These are phyloP conservation scores for Sphaerulina musiva DNA, from an alignment of 2,329 filamentous ascomycete species.

Conservation along the genomic window DNA sequence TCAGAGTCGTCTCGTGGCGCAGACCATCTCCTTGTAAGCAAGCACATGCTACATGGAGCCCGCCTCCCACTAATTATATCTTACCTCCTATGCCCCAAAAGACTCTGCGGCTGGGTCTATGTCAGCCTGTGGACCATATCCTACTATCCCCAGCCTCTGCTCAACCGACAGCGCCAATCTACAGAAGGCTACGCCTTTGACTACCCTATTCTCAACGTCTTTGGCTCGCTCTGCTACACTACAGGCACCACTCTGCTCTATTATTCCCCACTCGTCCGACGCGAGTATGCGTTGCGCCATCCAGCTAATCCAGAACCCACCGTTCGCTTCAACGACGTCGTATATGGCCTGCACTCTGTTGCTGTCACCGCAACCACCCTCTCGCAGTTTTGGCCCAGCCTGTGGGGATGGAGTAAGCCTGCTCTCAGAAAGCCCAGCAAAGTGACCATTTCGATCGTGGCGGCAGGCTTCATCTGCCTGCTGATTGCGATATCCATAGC, in stretches of 20 bases:
- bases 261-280: conserved; percentile 67
- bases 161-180: conserved; percentile 69
- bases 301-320: conserved; percentile 66
- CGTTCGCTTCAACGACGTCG: conserved; percentile 81
- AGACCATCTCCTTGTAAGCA: neutral
- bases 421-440: neutral
- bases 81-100: neutral
- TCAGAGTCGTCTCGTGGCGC: neutral
- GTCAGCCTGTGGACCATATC: conserved; percentile 59
- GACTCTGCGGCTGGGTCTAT: conserved; percentile 28
- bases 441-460: conserved; percentile 22
- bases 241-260: conserved; percentile 68
- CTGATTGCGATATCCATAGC: neutral
- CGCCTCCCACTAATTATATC: no score
- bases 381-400: conserved; percentile 62
- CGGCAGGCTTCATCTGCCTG: neutral
- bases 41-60: no score
- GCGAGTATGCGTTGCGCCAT: conserved; percentile 77
- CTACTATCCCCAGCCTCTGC: conserved; percentile 83
- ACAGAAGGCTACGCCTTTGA: conserved; percentile 84
- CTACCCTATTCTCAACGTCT: conserved; percentile 68
- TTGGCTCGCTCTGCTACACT: conserved; percentile 65
- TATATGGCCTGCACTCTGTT: conserved; percentile 79
- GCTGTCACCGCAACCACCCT: conserved; percentile 65
- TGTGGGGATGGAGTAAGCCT: conserved; percentile 65